Conservation (phyloP, 345 rosid genomes). For the Eucalyptus curtisii region DNA sequence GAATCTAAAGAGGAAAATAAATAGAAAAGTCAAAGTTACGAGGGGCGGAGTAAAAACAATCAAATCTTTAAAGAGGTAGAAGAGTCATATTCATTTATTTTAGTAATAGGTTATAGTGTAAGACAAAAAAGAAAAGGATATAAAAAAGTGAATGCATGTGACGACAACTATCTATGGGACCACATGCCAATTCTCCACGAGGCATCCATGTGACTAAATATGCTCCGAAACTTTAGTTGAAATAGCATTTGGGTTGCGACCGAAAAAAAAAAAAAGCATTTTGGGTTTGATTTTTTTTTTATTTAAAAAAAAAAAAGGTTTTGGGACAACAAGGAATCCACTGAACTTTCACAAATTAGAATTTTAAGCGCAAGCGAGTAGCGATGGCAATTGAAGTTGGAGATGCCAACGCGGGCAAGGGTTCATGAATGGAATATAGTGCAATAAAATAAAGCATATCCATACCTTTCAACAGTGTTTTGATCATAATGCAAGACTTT, state of each 20-base stretch:
- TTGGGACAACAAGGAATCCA: no score
- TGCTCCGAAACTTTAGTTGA: no score
- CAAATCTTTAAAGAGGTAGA: not conserved
- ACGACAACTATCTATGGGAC: not conserved
- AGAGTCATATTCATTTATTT: no score
- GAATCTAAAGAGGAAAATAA: no score
- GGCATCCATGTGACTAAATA: not conserved
- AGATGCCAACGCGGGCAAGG: rapidly evolving
- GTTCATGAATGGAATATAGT: no score
- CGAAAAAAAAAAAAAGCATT: no score
- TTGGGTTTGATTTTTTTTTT: no score
- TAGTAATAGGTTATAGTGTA: not conserved
- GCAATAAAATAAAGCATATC: not conserved
- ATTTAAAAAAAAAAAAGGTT: no score
- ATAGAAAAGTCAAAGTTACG: not conserved
- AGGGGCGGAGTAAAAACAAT: not conserved
- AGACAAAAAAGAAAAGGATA: not conserved
- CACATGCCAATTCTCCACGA: not conserved
- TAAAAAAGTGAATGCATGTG: not conserved
- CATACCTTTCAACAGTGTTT: not conserved
- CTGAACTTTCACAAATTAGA: no score
- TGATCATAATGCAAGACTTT: not conserved
- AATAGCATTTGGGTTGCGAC: no score
- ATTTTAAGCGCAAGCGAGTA: no score
- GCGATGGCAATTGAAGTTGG: no score